Evolutionary conservation across 345 rosid genomes (phyloP), one percentile per base, ranked within the genome.

Genomic region (Triadica sebifera): DNA sequence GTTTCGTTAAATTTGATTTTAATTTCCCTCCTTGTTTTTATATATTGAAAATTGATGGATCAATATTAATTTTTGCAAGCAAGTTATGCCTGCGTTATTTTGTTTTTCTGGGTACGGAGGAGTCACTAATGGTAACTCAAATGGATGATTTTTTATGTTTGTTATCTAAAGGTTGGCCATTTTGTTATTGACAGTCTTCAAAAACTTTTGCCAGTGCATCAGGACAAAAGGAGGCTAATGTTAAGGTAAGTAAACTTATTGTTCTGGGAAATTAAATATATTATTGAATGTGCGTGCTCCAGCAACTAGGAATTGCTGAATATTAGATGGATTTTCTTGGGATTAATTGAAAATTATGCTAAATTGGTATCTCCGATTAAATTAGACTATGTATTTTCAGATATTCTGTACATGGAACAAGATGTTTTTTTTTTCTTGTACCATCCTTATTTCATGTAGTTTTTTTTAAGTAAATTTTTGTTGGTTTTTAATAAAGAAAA

Each of bases 131-230:
- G 56, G 0, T 51, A 55, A n/a, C 11, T 55, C 25, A 19, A 5
- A 8, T 6, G 19, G 59, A 55, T 50, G 58, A 49, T 15, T 47
- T n/a, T 49, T 47, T 24, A 2, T 67, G 3, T 4, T 12, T 8
- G 2, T 0, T 34, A 8, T 49, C 58, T 71, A 29, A 69, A 47
- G 4, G 19, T 57, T 43, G 38, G 24, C 29, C 47, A 17, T 66
- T 20, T 67, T 72, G 57, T 74, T 77, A 55, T 79, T 69, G 78
- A 37, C 87, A 94, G 98, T 47, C 78, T 38, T 75, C 81, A 2
- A 90, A 86, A 76, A 77, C 81, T 74, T 93, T 78, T 64, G 84
- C 96, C 29, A 82, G 92, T 65, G 87, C 85, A 17, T 49, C 93
- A 2, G 77, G 72, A 50, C 75, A 81, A 45, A 77, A 75, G 70